phyloP scores from a whole-genome alignment of 345 rosid species.

The Sapria himalayana region DNA sequence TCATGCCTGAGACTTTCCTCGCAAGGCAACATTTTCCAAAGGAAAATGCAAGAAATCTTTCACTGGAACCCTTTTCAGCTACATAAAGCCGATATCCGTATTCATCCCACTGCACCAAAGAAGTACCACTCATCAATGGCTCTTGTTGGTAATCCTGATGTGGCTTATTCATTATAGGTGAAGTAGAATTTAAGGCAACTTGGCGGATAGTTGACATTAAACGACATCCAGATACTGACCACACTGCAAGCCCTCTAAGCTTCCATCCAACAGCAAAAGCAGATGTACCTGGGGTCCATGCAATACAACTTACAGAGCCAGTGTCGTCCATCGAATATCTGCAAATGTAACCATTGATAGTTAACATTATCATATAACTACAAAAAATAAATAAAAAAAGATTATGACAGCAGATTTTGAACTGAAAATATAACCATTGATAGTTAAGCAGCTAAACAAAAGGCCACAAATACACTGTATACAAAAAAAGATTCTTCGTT shows the following conservation, averaged over 20 bases:
- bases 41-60: conserved; percentile 76
- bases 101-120: conserved; percentile 92
- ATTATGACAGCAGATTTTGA: no score
- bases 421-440: no score
- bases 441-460: no score
- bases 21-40: conserved; percentile 90
- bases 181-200: conserved; percentile 59
- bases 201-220: conserved; percentile 96
- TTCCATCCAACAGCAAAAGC: conserved; percentile 99
- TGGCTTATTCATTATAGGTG: conserved; percentile 56
- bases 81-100: conserved; percentile 79
- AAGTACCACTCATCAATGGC: conserved; percentile 75
- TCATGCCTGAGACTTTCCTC: conserved; percentile 88
- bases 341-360: no score
- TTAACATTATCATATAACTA: no score
- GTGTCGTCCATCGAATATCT: conserved; percentile 85
- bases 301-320: conserved; percentile 79
- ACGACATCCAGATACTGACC: conserved; percentile 98
- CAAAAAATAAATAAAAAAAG: no score
- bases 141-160: conserved; percentile 65
- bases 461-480: no score
- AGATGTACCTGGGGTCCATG: conserved; percentile 96
- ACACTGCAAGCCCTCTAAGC: conserved; percentile 81
- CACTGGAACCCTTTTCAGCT: conserved; percentile 65
- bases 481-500: no score